Evolutionary conservation across 148 eudicot species (phyloP).

Genomic region (Drosera capensis): DNA sequence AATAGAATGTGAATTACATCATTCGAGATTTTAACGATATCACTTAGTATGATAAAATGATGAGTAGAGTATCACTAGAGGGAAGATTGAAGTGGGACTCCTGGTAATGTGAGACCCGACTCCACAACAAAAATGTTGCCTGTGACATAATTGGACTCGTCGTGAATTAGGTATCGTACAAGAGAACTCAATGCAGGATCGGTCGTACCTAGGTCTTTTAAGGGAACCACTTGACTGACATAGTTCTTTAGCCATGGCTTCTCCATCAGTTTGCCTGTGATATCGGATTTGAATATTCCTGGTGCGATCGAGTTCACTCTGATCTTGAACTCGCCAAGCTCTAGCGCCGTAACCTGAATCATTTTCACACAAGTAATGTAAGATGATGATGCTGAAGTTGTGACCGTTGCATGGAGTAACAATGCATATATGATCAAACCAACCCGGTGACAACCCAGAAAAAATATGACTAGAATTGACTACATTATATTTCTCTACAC

Average conservation of each 20-base stretch:
- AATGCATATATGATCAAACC: too few species aligned
- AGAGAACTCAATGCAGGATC: constrained; percentile 61
- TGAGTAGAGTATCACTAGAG: too few species aligned
- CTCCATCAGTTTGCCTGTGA: constrained; percentile 36
- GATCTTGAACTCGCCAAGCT: constrained; percentile 37
- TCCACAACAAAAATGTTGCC: constrained; percentile 59
- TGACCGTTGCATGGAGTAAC: background rate
- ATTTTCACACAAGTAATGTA: background rate
- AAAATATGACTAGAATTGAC: too few species aligned
- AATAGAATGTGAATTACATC: too few species aligned
- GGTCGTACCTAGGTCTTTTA: constrained; percentile 23
- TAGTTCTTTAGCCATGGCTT: constrained; percentile 47
- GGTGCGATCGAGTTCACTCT: constrained; percentile 53
- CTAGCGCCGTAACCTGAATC: constrained; percentile 39
- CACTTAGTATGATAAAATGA: too few species aligned
- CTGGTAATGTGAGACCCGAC: constrained; percentile 43
- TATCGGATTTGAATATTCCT: constrained; percentile 58
- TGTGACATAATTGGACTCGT: constrained; percentile 42
- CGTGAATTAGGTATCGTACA: constrained; percentile 44
- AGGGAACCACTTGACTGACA: constrained; percentile 23
- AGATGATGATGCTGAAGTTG: background rate
- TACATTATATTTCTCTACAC: too few species aligned
- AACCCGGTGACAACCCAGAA: too few species aligned
- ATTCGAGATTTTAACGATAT: too few species aligned
- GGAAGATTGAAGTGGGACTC: constrained; percentile 60